Base-by-base conservation (phyloP, 1,284 basidiomycete species). In the Porodaedalea pini region DNA sequence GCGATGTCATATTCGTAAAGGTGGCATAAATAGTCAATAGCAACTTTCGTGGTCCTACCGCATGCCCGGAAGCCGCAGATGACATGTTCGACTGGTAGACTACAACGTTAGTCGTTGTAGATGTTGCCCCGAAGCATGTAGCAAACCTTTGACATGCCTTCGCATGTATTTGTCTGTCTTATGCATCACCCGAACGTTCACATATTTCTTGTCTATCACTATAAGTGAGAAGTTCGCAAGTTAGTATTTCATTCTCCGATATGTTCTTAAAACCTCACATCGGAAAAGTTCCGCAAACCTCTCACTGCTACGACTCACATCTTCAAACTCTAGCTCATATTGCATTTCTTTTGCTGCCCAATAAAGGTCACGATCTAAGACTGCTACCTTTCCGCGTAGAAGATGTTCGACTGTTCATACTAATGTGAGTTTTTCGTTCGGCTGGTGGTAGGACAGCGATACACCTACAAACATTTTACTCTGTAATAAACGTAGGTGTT, bases 381-480 rank as follows among this genome's bases (percentile, higher is more conserved):
- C 45, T 29, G n/a, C 25, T 27, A 47, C 10, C 11, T 47, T 17
- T 3, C 45, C 45, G n/a, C 6, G 41, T 19, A 11, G 41, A 44
- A 25, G 13, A 31, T 47, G 45, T 31, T 47, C 29, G 45, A 47
- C 45, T 47, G 17, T 47, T 47, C 25, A 31, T 8, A 29, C 23
- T 29, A 17, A 17, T 4, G 10, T 17, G 31, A 17, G 13, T n/a
- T 31, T 25, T 15, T 25, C n/a, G 25, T 29, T 15, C 13, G 4
- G 13, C 8, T 27, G 23, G 29, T 45, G 10, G 17, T 29, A 27
- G 4, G 15, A n/a, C 15, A 31, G 17, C 11, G 19, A 23, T n/a
- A n/a, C 23, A 29, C 27, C 45, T 29, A 47, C 41, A 44, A 21
- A 44, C 45, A 47, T 47, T 47, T 47, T 47, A 47, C 45, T 47